Conservation (phyloP, 148 eudicot genomes). For the Dysphania ambrosioides region DNA sequence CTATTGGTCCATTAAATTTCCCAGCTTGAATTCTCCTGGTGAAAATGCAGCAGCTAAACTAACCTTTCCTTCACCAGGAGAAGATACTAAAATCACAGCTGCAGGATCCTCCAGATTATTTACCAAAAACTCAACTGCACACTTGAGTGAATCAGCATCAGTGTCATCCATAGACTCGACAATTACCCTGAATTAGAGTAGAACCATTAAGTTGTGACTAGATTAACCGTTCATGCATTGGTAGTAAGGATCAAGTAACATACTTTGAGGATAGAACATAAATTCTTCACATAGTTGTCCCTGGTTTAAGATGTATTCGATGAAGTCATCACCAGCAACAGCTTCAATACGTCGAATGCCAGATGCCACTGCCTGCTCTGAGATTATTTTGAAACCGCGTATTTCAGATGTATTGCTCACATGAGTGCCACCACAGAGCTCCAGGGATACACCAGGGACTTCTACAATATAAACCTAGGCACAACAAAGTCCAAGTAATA, state of each 20-base stretch:
- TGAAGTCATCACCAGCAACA: conserved; percentile 95
- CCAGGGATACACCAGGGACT: conserved; percentile 98
- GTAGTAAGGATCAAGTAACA: conserved; percentile 4
- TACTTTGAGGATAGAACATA: conserved; percentile 95
- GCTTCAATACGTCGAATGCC: conserved; percentile 98
- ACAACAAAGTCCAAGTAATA: background rate
- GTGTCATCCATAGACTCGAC: conserved; percentile 87
- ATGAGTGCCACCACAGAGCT: conserved; percentile 96
- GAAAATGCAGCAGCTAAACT: conserved; percentile 82
- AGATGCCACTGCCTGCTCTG: conserved; percentile 94
- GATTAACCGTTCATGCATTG: background rate
- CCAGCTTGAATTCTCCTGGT: conserved; percentile 84
- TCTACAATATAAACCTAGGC: conserved; percentile 92
- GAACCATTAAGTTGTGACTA: background rate
- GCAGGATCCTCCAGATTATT: conserved; percentile 68
- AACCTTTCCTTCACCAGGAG: conserved; percentile 79
- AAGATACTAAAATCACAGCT: conserved; percentile 83
- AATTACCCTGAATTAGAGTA: conserved; percentile 50
- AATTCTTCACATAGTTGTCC: conserved; percentile 82
- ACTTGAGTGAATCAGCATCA: conserved; percentile 87
- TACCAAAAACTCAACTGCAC: conserved; percentile 78
- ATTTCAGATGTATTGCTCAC: conserved; percentile 84
- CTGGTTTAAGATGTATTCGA: conserved; percentile 70
- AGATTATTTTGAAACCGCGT: conserved; percentile 92
- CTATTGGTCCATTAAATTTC: conserved; percentile 80